Evolutionary conservation across 768 basidiomycete species (phyloP).

Genomic region (Phanerochaete sordida): DNA sequence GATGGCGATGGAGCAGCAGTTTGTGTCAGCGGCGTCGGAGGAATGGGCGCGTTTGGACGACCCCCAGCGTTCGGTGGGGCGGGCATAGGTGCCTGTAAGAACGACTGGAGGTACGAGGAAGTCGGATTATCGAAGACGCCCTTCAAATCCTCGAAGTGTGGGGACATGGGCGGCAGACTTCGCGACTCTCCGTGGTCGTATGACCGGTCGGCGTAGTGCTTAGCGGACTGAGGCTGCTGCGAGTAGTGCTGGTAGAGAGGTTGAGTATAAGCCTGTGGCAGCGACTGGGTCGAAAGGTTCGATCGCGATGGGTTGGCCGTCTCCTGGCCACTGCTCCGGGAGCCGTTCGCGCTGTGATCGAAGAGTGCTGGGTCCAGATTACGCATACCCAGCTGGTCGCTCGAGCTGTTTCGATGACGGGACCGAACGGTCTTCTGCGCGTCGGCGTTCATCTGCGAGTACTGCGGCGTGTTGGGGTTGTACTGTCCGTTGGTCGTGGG

Average conservation of each 20-base stretch:
- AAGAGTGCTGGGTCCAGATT: slow-evolving; percentile 57
- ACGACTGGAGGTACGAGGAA: slow-evolving; percentile 55
- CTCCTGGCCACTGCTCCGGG: slow-evolving; percentile 12
- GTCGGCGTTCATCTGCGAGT: slow-evolving; percentile 21
- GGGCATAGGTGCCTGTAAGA: slow-evolving; percentile 33
- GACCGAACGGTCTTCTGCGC: slow-evolving; percentile 37
- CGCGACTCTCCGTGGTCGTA: neutral
- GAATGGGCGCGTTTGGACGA: slow-evolving; percentile 45
- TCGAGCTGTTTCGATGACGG: slow-evolving; percentile 53
- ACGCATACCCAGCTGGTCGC: slow-evolving; percentile 59
- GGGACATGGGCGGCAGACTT: slow-evolving; percentile 13
- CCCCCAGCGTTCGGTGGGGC: slow-evolving; percentile 54
- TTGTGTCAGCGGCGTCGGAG: slow-evolving; percentile 75
- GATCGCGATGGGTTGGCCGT: neutral
- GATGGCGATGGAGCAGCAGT: slow-evolving; percentile 73
- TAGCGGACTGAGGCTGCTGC: neutral
- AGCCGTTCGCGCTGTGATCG: slow-evolving; percentile 31
- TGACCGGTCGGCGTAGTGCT: slow-evolving; percentile 1
- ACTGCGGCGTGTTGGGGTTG: slow-evolving; percentile 12
- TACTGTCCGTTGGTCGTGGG: slow-evolving; percentile 20
- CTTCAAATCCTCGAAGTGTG: slow-evolving; percentile 53
- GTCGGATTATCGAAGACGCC: slow-evolving; percentile 58
- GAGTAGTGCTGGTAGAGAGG: neutral
- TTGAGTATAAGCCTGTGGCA: neutral
- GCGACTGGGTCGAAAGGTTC: neutral